phyloP scores from a whole-genome alignment of 176 grass and related monocot species.

The Carex cristatella region DNA sequence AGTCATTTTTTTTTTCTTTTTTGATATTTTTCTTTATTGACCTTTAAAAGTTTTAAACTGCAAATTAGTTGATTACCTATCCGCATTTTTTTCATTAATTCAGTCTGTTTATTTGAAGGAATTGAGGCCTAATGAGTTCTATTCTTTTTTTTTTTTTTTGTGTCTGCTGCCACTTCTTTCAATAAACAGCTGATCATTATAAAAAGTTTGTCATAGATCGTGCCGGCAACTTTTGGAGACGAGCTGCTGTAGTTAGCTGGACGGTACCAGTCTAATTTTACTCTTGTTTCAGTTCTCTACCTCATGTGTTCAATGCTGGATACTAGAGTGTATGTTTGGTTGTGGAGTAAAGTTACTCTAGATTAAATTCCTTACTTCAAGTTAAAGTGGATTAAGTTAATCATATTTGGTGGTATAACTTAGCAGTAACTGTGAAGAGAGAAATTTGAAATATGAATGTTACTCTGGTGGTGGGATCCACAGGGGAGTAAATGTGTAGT shows the following conservation, averaged over 20 bases:
- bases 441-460: too few relatives aligned
- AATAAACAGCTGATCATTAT: conserved; percentile 27
- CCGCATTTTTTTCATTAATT: not conserved
- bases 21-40: conserved; percentile 13
- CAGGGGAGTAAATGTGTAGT: too few relatives aligned
- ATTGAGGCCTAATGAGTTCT: conserved; percentile 12
- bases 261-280: conserved; percentile 44
- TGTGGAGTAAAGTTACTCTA: too few relatives aligned
- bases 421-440: too few relatives aligned
- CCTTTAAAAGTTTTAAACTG: not conserved
- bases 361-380: too few relatives aligned
- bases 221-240: conserved; percentile 48
- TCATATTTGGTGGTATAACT: too few relatives aligned
- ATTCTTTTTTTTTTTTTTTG: not conserved
- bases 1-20: not conserved
- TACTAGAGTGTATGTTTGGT: not conserved
- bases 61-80: not conserved
- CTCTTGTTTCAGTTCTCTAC: conserved; percentile 16
- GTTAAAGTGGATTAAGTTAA: too few relatives aligned
- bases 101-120: conserved; percentile 19
- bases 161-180: not conserved
- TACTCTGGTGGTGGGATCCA: too few relatives aligned
- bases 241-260: conserved; percentile 66
- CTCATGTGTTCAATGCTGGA: not conserved
- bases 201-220: conserved; percentile 25